Evolutionary conservation across 78 protist species (phyloP), one percentile per base, ranked within the genome.

Genomic region (Dictyostelium firmibasis): DNA sequence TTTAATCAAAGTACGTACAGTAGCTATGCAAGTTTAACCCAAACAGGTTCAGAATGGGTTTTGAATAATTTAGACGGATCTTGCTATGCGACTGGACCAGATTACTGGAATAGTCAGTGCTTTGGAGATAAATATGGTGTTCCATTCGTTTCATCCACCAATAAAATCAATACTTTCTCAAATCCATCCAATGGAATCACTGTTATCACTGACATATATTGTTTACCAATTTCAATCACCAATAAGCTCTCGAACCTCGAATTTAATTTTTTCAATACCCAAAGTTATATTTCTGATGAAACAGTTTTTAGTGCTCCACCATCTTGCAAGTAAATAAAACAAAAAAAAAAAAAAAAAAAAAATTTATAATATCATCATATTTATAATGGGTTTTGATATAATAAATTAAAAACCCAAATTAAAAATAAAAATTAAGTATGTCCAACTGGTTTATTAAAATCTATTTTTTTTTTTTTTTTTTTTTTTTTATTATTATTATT

Each of bases 21-120:
- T 35, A 72, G n/a, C 67, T 86, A 23, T 53, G 44, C 75, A n/a
- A 50, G n/a, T 36, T 31, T 43, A 31, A 53, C 29, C 0, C 8
- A 11, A 5, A 75, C 92, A n/a, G 92, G 92, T 57, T 6, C 16
- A 8, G 92, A 86, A 36, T 86, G 92, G 92, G 84, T 86, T 9
- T 10, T 53, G 31, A 74, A 86, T 81, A 16, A 33, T 18, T 18
- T 64, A 1, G 60, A 11, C 2, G n/a, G 62, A 2, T n/a, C 44
- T 33, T 86, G 92, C 33, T 75, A 57, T 29, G 41, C 5, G 23
- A 86, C 84, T 16, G 92, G 92, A 76, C 92, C 92, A 57, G 92
- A 86, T 67, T 75, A 33, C 43, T 86, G 92, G 92, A 86, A 57
- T 23, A 2, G 18, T 25, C 84, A 76, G 38, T 86, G 92, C 35